Base-by-base conservation (phyloP, 192 early-diverging fungal species). In the Podila horticola region DNA sequence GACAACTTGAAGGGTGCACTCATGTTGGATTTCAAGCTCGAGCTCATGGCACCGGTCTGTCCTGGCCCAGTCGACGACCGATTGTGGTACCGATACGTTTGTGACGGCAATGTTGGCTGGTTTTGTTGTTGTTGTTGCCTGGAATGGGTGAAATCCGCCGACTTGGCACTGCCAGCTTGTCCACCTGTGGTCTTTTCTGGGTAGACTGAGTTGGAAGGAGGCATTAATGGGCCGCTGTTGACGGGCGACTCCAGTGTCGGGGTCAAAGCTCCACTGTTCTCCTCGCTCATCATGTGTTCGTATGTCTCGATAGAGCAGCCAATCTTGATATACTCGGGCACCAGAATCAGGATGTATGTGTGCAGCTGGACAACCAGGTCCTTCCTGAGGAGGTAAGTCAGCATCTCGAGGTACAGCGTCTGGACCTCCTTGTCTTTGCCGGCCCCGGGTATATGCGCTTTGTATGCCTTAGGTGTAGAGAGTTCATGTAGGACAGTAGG, bases 331-430 rank as follows among this genome's bases (percentile, higher is more conserved):
- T 91, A 86, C 72, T 77, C 86, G 0, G 92, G 91, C 22, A 91
- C 86, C 59, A 92, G 75, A 28, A 93, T 67, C 22, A 91, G 63
- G 5, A 93, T 83, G 74, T 93, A 96, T 65, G 93, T 94, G 73
- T 97, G 94, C 33, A 94, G 82, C 74, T 98, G 96, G 10, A 91
- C 88, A 24, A 97, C 87, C 8, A 93, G 63, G 33, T 91, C 88
- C 69, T 95, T 89, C 33, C 94, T 87, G 45, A 98, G 84, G 62
- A 98, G 76, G 69, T 91, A 93, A 2, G 92, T 93, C 30, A 97
- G 83, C 33, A 95, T 90, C 58, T 97, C 95, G n/a, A 95, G 84
- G 64, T 95, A 94, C 72, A 93, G 83, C 12, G 88, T 86, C 20
- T 90, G 84, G 3, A 79, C 68, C 55, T 93, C 91, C 63, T 92